phyloP scores from a whole-genome alignment of 495 filamentous ascomycete species.

The Venustampulla echinocandica region DNA sequence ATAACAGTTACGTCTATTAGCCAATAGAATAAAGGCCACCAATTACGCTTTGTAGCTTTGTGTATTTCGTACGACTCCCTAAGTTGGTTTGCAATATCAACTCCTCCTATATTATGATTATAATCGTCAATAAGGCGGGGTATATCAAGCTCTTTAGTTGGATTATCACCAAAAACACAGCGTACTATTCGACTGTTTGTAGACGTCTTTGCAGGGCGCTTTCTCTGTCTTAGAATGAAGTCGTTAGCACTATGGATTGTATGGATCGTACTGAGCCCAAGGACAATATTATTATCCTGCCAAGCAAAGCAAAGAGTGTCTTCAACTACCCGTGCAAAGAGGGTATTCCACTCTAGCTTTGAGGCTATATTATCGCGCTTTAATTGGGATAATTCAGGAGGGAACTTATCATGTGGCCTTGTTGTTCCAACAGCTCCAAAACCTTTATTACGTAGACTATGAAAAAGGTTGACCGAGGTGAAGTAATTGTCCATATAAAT shows the following conservation, averaged over 20 bases:
- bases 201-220: constrained; percentile 8
- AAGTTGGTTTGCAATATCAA: constrained; percentile 25
- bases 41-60: constrained; percentile 8
- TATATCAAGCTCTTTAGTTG: constrained; percentile 7
- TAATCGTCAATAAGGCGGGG: constrained; percentile 23
- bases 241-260: constrained; percentile 1
- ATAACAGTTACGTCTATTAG: constrained; percentile 21
- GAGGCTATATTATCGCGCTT: not conserved
- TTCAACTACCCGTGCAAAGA: constrained; percentile 6
- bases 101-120: constrained; percentile 24
- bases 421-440: constrained; percentile 7
- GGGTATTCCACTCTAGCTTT: constrained; percentile 16
- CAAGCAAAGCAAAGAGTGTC: constrained; percentile 8
- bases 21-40: constrained; percentile 23
- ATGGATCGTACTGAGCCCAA: constrained; percentile 8
- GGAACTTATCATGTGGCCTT: constrained; percentile 9
- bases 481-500: constrained; percentile 10
- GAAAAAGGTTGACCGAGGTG: constrained; percentile 3
- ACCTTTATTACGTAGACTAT: not conserved
- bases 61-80: constrained; percentile 20
- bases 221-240: not conserved
- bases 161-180: constrained; percentile 7
- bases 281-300: constrained; percentile 16
- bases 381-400: not conserved
- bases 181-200: constrained; percentile 6